Conservation (phyloP, 2,329 filamentous ascomycete species). For the Huntiella abstrusa region DNA sequence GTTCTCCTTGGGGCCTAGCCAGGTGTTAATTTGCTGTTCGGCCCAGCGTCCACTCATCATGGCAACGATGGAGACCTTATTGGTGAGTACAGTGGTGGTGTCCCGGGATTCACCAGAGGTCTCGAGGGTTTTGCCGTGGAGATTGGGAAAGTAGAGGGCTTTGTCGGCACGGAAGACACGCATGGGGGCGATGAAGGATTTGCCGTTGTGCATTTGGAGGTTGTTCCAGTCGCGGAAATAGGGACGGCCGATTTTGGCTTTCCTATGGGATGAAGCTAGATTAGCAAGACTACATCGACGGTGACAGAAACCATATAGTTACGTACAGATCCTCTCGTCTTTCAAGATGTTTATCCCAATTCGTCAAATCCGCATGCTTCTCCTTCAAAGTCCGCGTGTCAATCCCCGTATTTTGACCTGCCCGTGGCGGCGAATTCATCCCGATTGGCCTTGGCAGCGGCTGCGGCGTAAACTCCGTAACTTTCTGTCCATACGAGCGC, state of each 20-base stretch:
- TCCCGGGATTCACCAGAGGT: constrained; percentile 35
- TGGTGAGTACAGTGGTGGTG: constrained; percentile 57
- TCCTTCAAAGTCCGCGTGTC: constrained; percentile 49
- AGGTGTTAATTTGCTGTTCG: constrained; percentile 57
- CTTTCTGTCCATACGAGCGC: constrained; percentile 36
- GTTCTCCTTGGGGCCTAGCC: constrained; percentile 47
- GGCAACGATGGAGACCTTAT: constrained; percentile 59
- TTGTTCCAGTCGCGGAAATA: constrained; percentile 96
- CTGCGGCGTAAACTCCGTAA: constrained; percentile 37
- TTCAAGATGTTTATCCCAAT: constrained; percentile 69
- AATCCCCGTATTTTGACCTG: constrained; percentile 66
- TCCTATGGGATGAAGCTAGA: constrained; percentile 25
- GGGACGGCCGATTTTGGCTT: constrained; percentile 58
- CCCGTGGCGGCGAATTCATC: constrained; percentile 49
- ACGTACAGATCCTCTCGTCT: constrained; percentile 56
- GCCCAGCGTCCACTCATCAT: constrained; percentile 77
- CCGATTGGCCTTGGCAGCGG: constrained; percentile 61
- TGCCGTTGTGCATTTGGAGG: constrained; percentile 65
- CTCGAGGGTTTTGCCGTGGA: constrained; percentile 59
- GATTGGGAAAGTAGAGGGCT: constrained; percentile 85
- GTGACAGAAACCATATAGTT: no score
- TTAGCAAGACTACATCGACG: not conserved
- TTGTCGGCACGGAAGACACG: constrained; percentile 67
- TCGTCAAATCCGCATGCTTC: constrained; percentile 59
- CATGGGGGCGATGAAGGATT: constrained; percentile 74